Conservation (phyloP, 352 stramenopile genomes). For the Phytophthora tentaculata region DNA sequence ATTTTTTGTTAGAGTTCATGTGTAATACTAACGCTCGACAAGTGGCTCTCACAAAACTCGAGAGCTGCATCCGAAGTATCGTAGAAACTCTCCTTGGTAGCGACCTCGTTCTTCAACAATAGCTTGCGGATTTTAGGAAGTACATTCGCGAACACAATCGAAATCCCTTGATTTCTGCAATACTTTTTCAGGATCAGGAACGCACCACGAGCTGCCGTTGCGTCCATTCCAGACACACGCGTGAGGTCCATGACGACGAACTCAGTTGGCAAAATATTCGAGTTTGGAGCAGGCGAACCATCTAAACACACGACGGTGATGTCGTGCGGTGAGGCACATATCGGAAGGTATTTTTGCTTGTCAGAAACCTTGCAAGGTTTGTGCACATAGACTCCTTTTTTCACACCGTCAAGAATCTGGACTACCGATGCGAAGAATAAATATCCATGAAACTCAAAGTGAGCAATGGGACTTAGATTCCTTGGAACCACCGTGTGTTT, state of each 20-base stretch:
- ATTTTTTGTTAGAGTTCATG: too few species aligned
- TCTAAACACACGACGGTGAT: conserved; percentile 55
- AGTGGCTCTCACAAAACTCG: background rate
- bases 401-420: conserved; percentile 73
- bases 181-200: conserved; percentile 79
- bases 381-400: conserved; percentile 50
- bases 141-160: conserved; percentile 54
- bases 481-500: background rate
- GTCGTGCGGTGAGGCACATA: background rate
- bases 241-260: conserved; percentile 85
- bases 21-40: background rate
- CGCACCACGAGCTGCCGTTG: conserved; percentile 65
- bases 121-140: conserved; percentile 56
- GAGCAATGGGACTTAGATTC: conserved; percentile 26
- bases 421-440: conserved; percentile 83
- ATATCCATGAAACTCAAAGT: conserved; percentile 75
- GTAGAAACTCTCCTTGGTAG: background rate
- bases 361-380: background rate
- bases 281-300: conserved; percentile 40
- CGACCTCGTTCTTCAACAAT: conserved; percentile 49
- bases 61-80: background rate
- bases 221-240: conserved; percentile 82
- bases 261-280: conserved; percentile 48
- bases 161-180: conserved; percentile 60
- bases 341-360: background rate